Percentiles rank a stretch among this genome's conserved stretches.
These are phyloP conservation scores for Ustilago shanxiensis DNA, from an alignment of 1,284 basidiomycete species.

Conservation along the genomic window DNA sequence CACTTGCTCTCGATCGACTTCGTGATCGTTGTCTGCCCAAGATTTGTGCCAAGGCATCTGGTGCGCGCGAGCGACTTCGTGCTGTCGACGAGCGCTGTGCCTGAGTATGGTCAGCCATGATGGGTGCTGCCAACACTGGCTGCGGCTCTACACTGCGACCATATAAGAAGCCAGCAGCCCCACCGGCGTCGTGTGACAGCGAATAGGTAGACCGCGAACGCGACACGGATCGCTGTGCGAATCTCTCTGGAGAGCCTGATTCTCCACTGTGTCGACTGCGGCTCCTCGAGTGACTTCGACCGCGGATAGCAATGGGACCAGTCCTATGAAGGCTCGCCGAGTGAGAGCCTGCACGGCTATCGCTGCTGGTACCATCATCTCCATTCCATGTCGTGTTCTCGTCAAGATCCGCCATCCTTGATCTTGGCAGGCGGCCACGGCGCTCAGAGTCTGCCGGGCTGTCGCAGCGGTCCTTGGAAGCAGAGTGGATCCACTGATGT, in stretches of 20 bases:
- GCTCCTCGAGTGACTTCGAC: conserved; percentile 47
- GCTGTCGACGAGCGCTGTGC: conserved; percentile 45
- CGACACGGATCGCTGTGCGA: conserved; percentile 30
- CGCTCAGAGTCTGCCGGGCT: conserved; percentile 51
- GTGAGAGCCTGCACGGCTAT: conserved; percentile 22
- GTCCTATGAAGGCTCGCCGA: conserved; percentile 11
- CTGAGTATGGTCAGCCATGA: conserved; percentile 33
- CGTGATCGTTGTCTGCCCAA: conserved; percentile 39
- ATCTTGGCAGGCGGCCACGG: conserved; percentile 37
- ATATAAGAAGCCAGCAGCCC: conserved; percentile 20
- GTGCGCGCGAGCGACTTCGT: conserved; percentile 48
- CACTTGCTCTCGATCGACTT: conserved; percentile 32
- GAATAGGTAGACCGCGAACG: conserved; percentile 29
- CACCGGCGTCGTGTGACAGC: conserved; percentile 28
- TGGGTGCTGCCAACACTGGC: conserved; percentile 7
- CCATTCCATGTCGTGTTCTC: conserved; percentile 55
- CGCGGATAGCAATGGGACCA: conserved; percentile 39
- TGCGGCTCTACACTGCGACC: conserved; percentile 42
- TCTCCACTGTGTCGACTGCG: conserved; percentile 51
- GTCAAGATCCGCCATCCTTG: conserved; percentile 51
- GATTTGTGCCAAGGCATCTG: conserved; percentile 53
- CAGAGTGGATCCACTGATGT: conserved; percentile 20
- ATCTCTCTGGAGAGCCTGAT: conserved; percentile 37
- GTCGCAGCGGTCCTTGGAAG: conserved; percentile 38
- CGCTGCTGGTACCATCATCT: conserved; percentile 29